phyloP scores from a whole-genome alignment of 2,329 filamentous ascomycete genomes.

The Monosporascus sp. region DNA sequence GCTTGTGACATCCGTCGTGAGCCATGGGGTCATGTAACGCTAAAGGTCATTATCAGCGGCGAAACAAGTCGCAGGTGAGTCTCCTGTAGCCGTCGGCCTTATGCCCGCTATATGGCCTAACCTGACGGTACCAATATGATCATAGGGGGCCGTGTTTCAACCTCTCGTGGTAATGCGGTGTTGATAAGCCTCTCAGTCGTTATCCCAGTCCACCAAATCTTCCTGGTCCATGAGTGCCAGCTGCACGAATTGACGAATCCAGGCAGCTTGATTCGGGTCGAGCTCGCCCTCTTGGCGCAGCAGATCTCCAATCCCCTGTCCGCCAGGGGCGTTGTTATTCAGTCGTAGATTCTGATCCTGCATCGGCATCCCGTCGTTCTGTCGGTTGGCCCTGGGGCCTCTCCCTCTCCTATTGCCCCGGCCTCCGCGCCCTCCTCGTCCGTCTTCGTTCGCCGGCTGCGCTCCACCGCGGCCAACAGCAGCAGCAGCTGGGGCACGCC shows the following conservation, averaged over 20 bases:
- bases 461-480: slow-evolving; percentile 11
- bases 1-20: not conserved
- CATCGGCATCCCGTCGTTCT: slow-evolving; percentile 22
- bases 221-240: slow-evolving; percentile 50
- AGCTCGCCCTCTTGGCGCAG: slow-evolving; percentile 28
- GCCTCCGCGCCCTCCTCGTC: slow-evolving; percentile 22
- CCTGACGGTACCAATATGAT: not conserved
- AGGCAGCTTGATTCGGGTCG: slow-evolving; percentile 43
- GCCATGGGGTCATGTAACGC: not conserved
- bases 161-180: not conserved
- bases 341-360: slow-evolving; percentile 19
- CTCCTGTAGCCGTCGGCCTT: no score
- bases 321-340: slow-evolving; percentile 16
- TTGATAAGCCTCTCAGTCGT: slow-evolving; percentile 20
- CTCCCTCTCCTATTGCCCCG: slow-evolving; percentile 26
- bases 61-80: not conserved
- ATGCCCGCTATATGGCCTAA: not conserved
- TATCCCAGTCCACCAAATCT: slow-evolving; percentile 39
- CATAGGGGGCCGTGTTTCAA: not conserved
- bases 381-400: slow-evolving; percentile 17
- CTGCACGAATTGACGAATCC: slow-evolving; percentile 50
- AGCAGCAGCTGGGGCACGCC: slow-evolving; percentile 18
- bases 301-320: slow-evolving; percentile 14
- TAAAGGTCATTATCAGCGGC: not conserved
- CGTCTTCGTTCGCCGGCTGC: slow-evolving; percentile 22